Conservation (phyloP, 495 filamentous ascomycete species). For the Viridothelium virens region DNA sequence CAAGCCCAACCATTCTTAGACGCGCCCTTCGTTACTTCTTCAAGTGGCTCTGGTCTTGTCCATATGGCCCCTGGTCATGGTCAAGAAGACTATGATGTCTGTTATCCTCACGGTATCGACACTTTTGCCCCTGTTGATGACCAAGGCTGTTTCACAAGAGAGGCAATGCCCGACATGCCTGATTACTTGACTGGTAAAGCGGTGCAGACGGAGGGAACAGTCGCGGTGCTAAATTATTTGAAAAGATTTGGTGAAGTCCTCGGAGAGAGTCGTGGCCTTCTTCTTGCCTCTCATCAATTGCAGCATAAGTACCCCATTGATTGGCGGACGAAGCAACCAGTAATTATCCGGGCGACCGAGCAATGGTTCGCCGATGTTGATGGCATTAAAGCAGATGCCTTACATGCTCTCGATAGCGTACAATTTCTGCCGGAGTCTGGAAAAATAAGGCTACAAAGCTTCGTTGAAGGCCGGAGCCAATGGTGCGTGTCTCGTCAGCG, state of each 20-base stretch:
- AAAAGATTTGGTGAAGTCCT: constrained; percentile 31
- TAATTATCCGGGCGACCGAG: constrained; percentile 84
- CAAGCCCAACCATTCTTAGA: constrained; percentile 59
- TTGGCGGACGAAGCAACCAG: constrained; percentile 87
- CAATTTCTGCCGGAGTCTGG: constrained; percentile 70
- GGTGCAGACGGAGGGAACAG: constrained; percentile 58
- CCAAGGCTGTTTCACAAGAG: constrained; percentile 66
- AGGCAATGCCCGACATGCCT: constrained; percentile 62
- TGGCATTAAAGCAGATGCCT: constrained; percentile 63
- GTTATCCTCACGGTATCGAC: constrained; percentile 52
- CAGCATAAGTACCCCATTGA: constrained; percentile 94
- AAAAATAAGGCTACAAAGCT: constrained; percentile 65
- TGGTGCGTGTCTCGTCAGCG: constrained; percentile 99
- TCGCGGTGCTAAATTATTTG: constrained; percentile 59
- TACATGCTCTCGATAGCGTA: constrained; percentile 60
- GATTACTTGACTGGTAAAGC: constrained; percentile 50
- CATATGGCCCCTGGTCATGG: constrained; percentile 93
- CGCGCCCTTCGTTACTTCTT: constrained; percentile 77
- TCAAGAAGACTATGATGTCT: constrained; percentile 90
- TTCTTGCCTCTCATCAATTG: constrained; percentile 62
- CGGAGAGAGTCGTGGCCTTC: constrained; percentile 23
- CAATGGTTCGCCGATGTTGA: constrained; percentile 97
- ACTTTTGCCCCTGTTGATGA: constrained; percentile 76
- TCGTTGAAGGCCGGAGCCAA: constrained; percentile 78
- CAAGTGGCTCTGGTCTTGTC: constrained; percentile 85